Evolutionary conservation across 345 rosid species (phyloP), one percentile per base, ranked within the genome.

Genomic region (Reutealis trisperma): DNA sequence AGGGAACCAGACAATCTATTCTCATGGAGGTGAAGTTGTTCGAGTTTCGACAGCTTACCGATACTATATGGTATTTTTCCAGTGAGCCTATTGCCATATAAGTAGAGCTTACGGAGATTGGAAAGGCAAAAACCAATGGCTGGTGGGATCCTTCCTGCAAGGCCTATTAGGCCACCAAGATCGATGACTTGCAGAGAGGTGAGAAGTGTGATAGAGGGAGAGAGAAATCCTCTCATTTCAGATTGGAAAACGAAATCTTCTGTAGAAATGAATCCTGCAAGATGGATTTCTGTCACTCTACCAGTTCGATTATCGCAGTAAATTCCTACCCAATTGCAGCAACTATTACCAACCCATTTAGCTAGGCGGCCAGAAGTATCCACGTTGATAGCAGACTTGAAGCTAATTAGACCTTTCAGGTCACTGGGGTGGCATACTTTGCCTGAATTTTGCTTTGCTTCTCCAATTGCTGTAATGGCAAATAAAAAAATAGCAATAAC

Each of bases 241-340:
- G 91, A 83, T 32, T 85, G 90, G 75, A 82, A 84, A 24, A 78
- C 22, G 8, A 55, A 79, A 63, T 79, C 89, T 0, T 71, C 75
- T 0, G 80, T 59, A 21, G 93, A 79, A 72, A 88, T 83, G 62
- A 88, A 85, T 37, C 91, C 88, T 2, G 88, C 71, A 52, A 89
- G 88, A 57, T 41, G 81, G 72, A 89, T 70, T 82, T 77, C 85
- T 0, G 85, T 78, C 42, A 89, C 90, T 14, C 93, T 81, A 6
- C 87, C 86, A 0, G 88, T 83, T 4, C 22, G 57, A 25, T 84
- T 81, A 63, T 81, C 54, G 69, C 93, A 89, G 27, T 66, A 63
- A 76, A 88, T 69, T 45, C 91, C 93, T 77, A 84, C 86, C 91
- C 93, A 89, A 19, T 44, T 58, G 78, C 91, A 88, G 71, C 90